Conservation (phyloP, 2,329 filamentous ascomycete genomes). For the Ophiosphaerella herpotricha region DNA sequence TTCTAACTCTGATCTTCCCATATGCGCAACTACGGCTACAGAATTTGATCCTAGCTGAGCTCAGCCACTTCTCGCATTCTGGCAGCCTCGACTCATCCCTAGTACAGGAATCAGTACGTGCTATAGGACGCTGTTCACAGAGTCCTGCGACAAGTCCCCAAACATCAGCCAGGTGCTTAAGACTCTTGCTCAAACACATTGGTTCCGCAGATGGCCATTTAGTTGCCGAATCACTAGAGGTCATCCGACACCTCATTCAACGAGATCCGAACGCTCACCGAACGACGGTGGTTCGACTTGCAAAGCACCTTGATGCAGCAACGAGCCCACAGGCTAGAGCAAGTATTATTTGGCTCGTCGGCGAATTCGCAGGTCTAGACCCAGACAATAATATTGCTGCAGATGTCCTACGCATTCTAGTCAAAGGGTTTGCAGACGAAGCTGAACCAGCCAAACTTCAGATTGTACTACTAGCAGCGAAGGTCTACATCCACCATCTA, state of each 20-base stretch:
- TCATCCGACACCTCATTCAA: slow-evolving; percentile 94
- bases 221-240: slow-evolving; percentile 90
- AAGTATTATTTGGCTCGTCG: slow-evolving; percentile 96
- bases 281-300: slow-evolving; percentile 84
- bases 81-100: slow-evolving; percentile 73
- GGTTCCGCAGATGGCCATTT: slow-evolving; percentile 84
- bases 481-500: slow-evolving; percentile 90
- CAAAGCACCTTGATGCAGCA: slow-evolving; percentile 87
- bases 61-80: slow-evolving; percentile 97
- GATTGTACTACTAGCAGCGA: slow-evolving; percentile 90
- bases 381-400: slow-evolving; percentile 88
- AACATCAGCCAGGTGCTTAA: slow-evolving; percentile 74
- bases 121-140: slow-evolving; percentile 92
- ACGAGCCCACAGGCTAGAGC: slow-evolving; percentile 87
- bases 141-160: slow-evolving; percentile 47
- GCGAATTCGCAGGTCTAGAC: slow-evolving; percentile 83
- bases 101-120: slow-evolving; percentile 85
- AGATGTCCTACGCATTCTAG: slow-evolving; percentile 85
- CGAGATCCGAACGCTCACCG: slow-evolving; percentile 80
- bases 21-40: slow-evolving; percentile 76
- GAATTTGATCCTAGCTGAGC: slow-evolving; percentile 84
- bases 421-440: slow-evolving; percentile 83
- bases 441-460: slow-evolving; percentile 86
- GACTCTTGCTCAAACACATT: slow-evolving; percentile 82
- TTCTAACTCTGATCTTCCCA: slow-evolving; percentile 89